Evolutionary conservation across 441 rosid species (phyloP).

Genomic region (Syzygium syzygioides): DNA sequence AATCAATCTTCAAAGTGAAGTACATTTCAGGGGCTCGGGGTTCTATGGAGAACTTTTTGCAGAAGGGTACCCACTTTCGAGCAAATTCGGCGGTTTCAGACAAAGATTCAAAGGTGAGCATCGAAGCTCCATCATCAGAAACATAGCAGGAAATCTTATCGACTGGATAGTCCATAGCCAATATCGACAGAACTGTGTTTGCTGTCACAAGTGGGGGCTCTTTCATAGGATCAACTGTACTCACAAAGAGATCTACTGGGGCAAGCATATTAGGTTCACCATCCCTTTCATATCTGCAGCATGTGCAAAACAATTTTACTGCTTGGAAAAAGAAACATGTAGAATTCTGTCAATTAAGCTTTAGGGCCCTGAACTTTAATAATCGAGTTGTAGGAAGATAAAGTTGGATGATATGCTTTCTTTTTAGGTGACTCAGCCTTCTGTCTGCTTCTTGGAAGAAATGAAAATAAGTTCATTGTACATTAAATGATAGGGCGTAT

Average conservation of each 20-base stretch:
- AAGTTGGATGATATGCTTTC: not conserved
- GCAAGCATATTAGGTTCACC: conserved; percentile 55
- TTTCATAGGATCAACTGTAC: conserved; percentile 9
- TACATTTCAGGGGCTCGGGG: conserved; percentile 25
- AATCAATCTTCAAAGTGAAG: conserved; percentile 27
- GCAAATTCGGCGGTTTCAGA: conserved; percentile 11
- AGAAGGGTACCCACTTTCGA: conserved; percentile 26
- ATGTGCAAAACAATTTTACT: not conserved
- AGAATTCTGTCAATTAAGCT: not conserved
- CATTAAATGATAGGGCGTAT: not conserved
- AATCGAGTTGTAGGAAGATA: not conserved
- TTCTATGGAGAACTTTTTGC: conserved; percentile 23
- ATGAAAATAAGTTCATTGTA: not conserved
- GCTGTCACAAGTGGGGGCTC: conserved; percentile 10
- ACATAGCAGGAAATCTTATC: conserved; percentile 14
- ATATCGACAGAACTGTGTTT: conserved; percentile 9
- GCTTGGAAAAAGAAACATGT: not conserved
- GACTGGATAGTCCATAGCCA: conserved; percentile 16
- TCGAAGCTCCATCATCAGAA: conserved; percentile 14
- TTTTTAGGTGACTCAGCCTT: not conserved
- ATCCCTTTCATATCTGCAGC: conserved; percentile 68
- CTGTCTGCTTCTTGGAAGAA: not conserved
- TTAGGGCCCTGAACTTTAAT: not conserved
- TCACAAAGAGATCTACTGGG: conserved; percentile 11
- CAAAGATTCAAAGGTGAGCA: conserved; percentile 7